Conservation (phyloP, 495 filamentous ascomycete genomes). For the Aspergillus hancockii region DNA sequence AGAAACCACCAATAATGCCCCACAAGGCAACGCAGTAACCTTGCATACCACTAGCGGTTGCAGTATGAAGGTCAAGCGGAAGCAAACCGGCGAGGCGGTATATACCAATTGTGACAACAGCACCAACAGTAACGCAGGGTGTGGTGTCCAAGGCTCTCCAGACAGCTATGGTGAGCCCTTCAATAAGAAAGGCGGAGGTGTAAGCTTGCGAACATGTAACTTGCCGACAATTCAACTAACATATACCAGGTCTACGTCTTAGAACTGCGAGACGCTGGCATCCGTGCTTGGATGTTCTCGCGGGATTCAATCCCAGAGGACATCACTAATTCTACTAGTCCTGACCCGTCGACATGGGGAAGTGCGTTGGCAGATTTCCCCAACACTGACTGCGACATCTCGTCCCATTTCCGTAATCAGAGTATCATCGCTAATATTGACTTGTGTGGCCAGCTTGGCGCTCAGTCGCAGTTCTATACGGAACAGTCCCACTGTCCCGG, state of each 20-base stretch:
- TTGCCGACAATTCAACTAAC: neutral
- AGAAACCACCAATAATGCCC: conserved; percentile 46
- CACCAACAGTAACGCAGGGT: conserved; percentile 43
- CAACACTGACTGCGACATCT: conserved; percentile 48
- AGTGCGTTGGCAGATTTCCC: conserved; percentile 53
- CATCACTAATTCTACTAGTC: conserved; percentile 27
- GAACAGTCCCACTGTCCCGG: conserved; percentile 45
- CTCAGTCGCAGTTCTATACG: conserved; percentile 35
- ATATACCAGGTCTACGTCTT: conserved; percentile 42
- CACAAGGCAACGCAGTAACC: conserved; percentile 46
- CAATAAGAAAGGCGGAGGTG: conserved; percentile 50
- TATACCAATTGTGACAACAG: conserved; percentile 38
- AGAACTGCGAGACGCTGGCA: conserved; percentile 46
- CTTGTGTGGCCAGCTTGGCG: conserved; percentile 47
- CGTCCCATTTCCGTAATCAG: conserved; percentile 49
- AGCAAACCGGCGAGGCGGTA: conserved; percentile 34
- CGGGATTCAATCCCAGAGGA: conserved; percentile 41
- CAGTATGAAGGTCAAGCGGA: conserved; percentile 48
- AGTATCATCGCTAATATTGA: conserved; percentile 56
- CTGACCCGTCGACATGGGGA: conserved; percentile 51
- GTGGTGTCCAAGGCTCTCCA: conserved; percentile 38
- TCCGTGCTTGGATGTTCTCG: conserved; percentile 53
- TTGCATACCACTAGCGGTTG: conserved; percentile 47
- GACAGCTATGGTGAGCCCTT: conserved; percentile 43
- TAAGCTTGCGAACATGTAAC: conserved; percentile 18